Evolutionary conservation across 495 filamentous ascomycete species (phyloP), one percentile per base, ranked within the genome.

Genomic region (Penicillium argentinense): DNA sequence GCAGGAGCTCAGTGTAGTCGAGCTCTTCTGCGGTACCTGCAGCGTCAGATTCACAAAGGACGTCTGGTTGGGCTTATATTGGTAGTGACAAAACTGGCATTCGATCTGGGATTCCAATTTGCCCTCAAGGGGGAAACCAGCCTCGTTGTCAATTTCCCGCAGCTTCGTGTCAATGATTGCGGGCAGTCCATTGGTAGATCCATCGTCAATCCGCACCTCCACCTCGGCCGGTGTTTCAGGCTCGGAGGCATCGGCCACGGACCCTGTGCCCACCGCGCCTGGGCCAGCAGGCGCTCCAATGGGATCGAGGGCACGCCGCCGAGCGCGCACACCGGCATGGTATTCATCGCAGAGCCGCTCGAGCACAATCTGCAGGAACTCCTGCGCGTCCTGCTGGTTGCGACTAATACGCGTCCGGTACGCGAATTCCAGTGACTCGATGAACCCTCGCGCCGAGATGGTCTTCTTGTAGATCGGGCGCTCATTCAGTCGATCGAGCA

Each of bases 381-480:
- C 93, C 60, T 99, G 93, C n/a, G 93, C 93, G 71, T 99, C 93
- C 66, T 99, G 95, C 63, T 99, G 95, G 47, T 89, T 85, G 36
- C 93, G 85, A 57, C 87, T 96, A 58, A 99, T 92, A 30, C 86
- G 83, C 48, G 91, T 89, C 22, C 83, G 78, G 61, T 96, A 99
- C 4, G 92, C 90, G 27, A 75, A 74, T 68, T 99, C 93, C 19
- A 99, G 69, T 0, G 83, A 81, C 42, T 76, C 64, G 13, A 99
- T 83, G 60, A 99, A 97, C 1, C 73, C 71, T 3, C 76, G 79
- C 16, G 91, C 88, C 12, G 91, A 91, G 49, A 97, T 96, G 0
- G 88, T 95, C 73, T 97, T 97, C 69, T 82, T 88, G 61, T 89
- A 90, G 47, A 97, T 87, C 2, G 93, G 93, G 26, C 92, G 77